Evolutionary conservation across 2,329 filamentous ascomycete genomes (phyloP).

Genomic region (Alternaria burnsii): DNA sequence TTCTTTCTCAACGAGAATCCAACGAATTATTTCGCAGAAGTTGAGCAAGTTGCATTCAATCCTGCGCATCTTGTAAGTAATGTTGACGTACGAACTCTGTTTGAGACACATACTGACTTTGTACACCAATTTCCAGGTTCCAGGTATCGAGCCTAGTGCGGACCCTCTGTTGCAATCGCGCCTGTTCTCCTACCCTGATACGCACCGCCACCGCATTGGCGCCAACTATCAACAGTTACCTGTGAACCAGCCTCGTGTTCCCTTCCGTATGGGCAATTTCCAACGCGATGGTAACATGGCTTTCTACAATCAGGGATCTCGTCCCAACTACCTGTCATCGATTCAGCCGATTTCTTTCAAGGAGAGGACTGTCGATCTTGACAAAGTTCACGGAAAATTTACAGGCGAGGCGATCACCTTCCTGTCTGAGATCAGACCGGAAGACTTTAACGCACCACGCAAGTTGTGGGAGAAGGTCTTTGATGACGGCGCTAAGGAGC

Average conservation of each 20-base stretch:
- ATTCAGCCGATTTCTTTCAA: slow-evolving; percentile 62
- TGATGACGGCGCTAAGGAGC: slow-evolving; percentile 64
- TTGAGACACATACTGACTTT: too few relatives aligned
- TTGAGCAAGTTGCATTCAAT: slow-evolving; percentile 75
- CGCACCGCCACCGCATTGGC: slow-evolving; percentile 66
- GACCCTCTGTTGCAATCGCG: slow-evolving; percentile 75
- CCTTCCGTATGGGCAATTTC: slow-evolving; percentile 69
- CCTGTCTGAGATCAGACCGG: slow-evolving; percentile 61
- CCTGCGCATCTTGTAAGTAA: slow-evolving; percentile 74
- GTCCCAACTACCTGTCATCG: slow-evolving; percentile 65
- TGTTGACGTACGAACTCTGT: too few relatives aligned
- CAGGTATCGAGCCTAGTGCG: slow-evolving; percentile 73
- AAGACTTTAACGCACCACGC: slow-evolving; percentile 66
- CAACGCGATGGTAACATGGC: slow-evolving; percentile 78
- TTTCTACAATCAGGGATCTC: slow-evolving; percentile 69
- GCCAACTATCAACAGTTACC: slow-evolving; percentile 68
- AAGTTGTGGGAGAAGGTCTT: slow-evolving; percentile 69
- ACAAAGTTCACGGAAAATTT: slow-evolving; percentile 62
- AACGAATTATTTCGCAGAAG: slow-evolving; percentile 71
- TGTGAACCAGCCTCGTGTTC: slow-evolving; percentile 62
- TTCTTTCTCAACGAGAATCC: slow-evolving; percentile 63
- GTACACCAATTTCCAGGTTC: too few relatives aligned
- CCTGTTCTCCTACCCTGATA: slow-evolving; percentile 76
- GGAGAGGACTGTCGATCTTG: slow-evolving; percentile 56
- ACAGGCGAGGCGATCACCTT: slow-evolving; percentile 59